These are phyloP conservation scores for Amphirosellinia nigrospora DNA, from an alignment of 495 filamentous ascomycete genomes.

Conservation along the genomic window DNA sequence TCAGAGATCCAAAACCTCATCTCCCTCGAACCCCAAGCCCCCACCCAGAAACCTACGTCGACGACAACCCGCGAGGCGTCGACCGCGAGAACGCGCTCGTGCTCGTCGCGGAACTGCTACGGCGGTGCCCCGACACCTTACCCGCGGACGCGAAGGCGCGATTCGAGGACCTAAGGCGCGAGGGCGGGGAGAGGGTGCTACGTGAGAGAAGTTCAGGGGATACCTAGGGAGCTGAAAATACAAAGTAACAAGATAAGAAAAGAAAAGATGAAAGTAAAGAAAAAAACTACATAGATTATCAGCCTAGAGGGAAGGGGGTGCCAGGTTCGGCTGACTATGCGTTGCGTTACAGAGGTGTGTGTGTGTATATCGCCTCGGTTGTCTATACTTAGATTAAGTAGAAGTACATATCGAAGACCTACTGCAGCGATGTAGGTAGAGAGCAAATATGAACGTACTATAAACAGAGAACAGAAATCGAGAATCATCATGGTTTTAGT, in stretches of 20 bases:
- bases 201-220: background rate
- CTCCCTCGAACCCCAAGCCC: background rate
- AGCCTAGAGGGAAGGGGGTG: background rate
- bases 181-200: conserved; percentile 10
- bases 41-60: conserved; percentile 38
- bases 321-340: background rate
- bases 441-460: background rate
- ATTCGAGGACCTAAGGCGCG: conserved; percentile 2
- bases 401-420: background rate
- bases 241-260: too few relatives aligned
- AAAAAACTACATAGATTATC: too few relatives aligned
- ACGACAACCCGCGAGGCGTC: conserved; percentile 31
- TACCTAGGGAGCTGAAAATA: too few relatives aligned
- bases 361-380: too few relatives aligned
- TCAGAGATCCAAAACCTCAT: conserved; percentile 13
- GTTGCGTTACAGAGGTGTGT: background rate
- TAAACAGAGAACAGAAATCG: background rate
- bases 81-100: conserved; percentile 72
- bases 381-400: background rate
- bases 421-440: background rate
- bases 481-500: background rate
- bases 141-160: background rate
- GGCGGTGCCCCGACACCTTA: conserved; percentile 44
- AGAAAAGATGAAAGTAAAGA: too few relatives aligned
- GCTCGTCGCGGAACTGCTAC: conserved; percentile 64